phyloP scores from a whole-genome alignment of 2,329 filamentous ascomycete genomes.

The Aspergillus floridensis region DNA sequence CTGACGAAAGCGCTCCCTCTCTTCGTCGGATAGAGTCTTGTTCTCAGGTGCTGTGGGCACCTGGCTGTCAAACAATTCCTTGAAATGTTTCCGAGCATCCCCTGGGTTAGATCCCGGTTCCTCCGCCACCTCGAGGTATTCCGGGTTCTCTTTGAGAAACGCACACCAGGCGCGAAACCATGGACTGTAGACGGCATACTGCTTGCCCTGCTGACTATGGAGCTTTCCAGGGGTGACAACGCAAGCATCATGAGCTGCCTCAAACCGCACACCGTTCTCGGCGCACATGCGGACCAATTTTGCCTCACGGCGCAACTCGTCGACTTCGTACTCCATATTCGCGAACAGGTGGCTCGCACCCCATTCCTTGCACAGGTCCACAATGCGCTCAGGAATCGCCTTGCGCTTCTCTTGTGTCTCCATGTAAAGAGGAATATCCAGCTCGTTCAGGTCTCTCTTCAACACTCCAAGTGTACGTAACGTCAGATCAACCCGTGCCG shows the following conservation, averaged over 20 bases:
- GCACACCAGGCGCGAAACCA: slow-evolving; percentile 78
- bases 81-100: slow-evolving; percentile 48
- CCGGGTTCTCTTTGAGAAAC: slow-evolving; percentile 66
- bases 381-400: slow-evolving; percentile 58
- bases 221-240: slow-evolving; percentile 73
- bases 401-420: slow-evolving; percentile 68
- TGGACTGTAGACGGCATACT: slow-evolving; percentile 80
- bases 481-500: slow-evolving; percentile 75
- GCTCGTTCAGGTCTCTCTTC: slow-evolving; percentile 62
- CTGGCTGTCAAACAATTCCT: slow-evolving; percentile 56
- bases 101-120: slow-evolving; percentile 57
- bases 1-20: slow-evolving; percentile 55
- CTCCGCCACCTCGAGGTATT: slow-evolving; percentile 63
- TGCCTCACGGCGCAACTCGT: slow-evolving; percentile 78
- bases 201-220: slow-evolving; percentile 65
- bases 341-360: slow-evolving; percentile 71
- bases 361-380: slow-evolving; percentile 69
- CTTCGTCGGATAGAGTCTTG: slow-evolving; percentile 60
- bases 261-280: slow-evolving; percentile 64
- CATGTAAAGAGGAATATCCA: slow-evolving; percentile 76
- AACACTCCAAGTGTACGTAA: slow-evolving; percentile 68
- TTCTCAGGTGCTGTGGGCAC: slow-evolving; percentile 63
- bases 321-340: slow-evolving; percentile 89
- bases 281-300: slow-evolving; percentile 61
- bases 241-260: slow-evolving; percentile 77